Conservation (phyloP, 1,139 yeast genomes). For the Debaryomyces psychrophilus region DNA sequence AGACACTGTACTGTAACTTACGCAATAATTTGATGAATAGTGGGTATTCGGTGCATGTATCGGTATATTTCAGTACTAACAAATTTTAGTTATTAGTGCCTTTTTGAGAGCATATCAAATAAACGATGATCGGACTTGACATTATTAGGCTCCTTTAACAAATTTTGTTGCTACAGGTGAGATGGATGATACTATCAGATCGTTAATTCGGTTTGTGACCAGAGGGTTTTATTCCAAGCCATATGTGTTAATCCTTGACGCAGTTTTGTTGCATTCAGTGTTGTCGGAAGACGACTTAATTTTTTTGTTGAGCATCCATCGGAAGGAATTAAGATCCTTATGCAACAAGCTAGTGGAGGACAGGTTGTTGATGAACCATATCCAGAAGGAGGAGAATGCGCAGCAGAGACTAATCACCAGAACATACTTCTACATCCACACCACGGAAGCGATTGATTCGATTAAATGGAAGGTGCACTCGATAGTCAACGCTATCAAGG, state of each 20-base stretch:
- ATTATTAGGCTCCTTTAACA: neutral
- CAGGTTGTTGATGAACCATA: slow-evolving; percentile 64
- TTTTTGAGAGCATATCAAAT: neutral
- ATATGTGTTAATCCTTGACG: slow-evolving; percentile 85
- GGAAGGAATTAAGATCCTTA: slow-evolving; percentile 82
- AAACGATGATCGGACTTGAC: neutral
- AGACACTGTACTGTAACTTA: neutral
- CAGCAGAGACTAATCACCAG: slow-evolving; percentile 70
- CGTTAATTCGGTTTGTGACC: slow-evolving; percentile 60
- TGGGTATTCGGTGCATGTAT: neutral
- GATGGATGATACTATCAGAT: slow-evolving; percentile 49
- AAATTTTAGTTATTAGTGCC: neutral
- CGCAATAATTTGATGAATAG: neutral
- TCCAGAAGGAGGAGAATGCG: slow-evolving; percentile 81
- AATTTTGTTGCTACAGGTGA: neutral
- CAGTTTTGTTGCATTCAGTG: slow-evolving; percentile 86
- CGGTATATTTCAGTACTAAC: slow-evolving; percentile 6
- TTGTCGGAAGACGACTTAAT: slow-evolving; percentile 92
- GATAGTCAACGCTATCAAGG: slow-evolving; percentile 75
- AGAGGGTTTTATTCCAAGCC: slow-evolving; percentile 87
- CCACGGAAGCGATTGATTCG: slow-evolving; percentile 92
- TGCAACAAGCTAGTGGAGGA: slow-evolving; percentile 86
- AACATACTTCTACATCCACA: slow-evolving; percentile 84
- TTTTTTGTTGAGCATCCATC: slow-evolving; percentile 76
- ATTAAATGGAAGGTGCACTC: slow-evolving; percentile 96